Evolutionary conservation across 768 basidiomycete genomes (phyloP).

Genomic region (Russula olivacea): DNA sequence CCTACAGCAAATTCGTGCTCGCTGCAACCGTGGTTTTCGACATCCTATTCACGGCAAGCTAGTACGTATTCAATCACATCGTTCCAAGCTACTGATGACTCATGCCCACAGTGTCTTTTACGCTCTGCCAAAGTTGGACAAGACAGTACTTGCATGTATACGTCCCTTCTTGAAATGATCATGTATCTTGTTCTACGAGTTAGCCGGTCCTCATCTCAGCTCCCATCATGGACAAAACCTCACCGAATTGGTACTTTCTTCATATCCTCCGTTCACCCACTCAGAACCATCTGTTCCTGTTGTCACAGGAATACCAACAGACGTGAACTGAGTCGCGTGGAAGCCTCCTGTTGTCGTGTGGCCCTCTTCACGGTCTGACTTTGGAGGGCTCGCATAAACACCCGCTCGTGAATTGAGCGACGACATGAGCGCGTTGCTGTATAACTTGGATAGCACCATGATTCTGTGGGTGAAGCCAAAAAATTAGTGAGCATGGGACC

Average conservation of each 20-base stretch:
- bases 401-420: conserved; percentile 9
- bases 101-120: not conserved
- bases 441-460: conserved; percentile 4
- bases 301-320: not conserved
- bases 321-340: not conserved
- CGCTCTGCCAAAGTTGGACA: not conserved
- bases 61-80: conserved; percentile 43
- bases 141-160: not conserved
- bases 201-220: not conserved
- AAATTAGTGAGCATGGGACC: not conserved
- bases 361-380: not conserved
- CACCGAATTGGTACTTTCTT: not conserved
- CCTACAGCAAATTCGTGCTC: conserved; percentile 39
- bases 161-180: not conserved
- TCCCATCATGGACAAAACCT: not conserved
- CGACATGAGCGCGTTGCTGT: conserved; percentile 14
- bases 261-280: not conserved
- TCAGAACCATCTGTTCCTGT: no score
- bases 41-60: conserved; percentile 60
- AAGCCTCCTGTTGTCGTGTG: not conserved
- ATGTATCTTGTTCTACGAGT: not conserved
- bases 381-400: not conserved
- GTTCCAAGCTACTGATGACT: no score
- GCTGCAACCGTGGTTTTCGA: conserved; percentile 43
- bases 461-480: not conserved